Conservation (phyloP, 768 basidiomycete genomes). For the Xerocomus spinulosus region DNA sequence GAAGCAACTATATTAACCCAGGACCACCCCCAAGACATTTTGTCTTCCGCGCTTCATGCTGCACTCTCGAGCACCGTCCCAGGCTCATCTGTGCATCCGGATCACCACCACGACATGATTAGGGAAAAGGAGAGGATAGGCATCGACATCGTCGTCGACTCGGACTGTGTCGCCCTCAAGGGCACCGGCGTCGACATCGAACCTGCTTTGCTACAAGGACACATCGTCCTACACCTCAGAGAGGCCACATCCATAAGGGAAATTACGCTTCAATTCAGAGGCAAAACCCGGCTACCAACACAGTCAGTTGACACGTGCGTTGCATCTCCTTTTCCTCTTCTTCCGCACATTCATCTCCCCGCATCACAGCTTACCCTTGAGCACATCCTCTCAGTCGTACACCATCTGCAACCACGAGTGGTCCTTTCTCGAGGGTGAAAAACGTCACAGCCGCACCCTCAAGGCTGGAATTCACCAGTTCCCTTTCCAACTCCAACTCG, state of each 20-base stretch:
- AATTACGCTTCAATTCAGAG: constrained; percentile 78
- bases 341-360: background rate
- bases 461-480: constrained; percentile 95
- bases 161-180: constrained; percentile 63
- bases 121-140: constrained; percentile 46
- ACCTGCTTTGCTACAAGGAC: constrained; percentile 74
- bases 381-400: constrained; percentile 45
- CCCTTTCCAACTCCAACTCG: constrained; percentile 85
- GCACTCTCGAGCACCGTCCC: constrained; percentile 30
- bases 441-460: constrained; percentile 76
- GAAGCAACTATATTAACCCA: constrained; percentile 21
- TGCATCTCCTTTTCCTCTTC: constrained; percentile 1
- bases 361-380: constrained; percentile 16
- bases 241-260: constrained; percentile 84
- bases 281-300: constrained; percentile 71
- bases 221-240: constrained; percentile 71
- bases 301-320: constrained; percentile 56
- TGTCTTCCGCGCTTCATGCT: constrained; percentile 37
- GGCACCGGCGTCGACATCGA: constrained; percentile 83
- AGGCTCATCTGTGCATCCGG: constrained; percentile 18
- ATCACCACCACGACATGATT: constrained; percentile 36
- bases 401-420: constrained; percentile 79
- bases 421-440: constrained; percentile 87
- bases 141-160: constrained; percentile 75
- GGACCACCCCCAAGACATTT: constrained; percentile 31